Evolutionary conservation across 108 stramenopile species (phyloP), one percentile per base, ranked within the genome.

Genomic region (Licmophora abbreviata): DNA sequence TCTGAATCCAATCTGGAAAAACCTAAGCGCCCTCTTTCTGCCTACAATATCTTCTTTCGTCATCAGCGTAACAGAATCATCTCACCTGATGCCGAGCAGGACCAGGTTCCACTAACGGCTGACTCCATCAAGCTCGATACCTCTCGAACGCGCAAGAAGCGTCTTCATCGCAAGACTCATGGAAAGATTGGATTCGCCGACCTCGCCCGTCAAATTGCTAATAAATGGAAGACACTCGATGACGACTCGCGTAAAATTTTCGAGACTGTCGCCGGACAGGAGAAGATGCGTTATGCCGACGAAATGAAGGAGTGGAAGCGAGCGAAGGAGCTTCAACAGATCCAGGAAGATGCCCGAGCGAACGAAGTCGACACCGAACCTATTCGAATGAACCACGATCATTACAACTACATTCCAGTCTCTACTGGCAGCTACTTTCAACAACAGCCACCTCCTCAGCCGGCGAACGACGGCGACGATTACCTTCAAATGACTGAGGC

Each of bases 161-260:
- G 38, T 20, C 38, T 20, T 35, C 85, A 87, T 51, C 59, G 85
- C 11, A 82, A 83, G 63, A 69, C 77, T 43, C 85, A 88, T 45
- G 81, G 85, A 8, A 83, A 83, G 43, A 75, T 88, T 40, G 85
- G 81, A 10, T 88, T 88, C 53, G 61, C 66, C 7, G 85, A 87
- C 26, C 69, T 87, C 44, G 81, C 79, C 3, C 53, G 77, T 24
- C 54, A 58, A 46, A 76, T 87, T 36, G 76, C 79, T 23, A 47
- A 54, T 7, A 71, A 71, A 33, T 87, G 85, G 85, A 70, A 71
- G 61, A 32, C 18, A 2, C 51, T 66, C 22, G 62, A 31, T 9
- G 60, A 56, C 11, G 43, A 58, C 35, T 41, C 38, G 17, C 63
- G 54, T 41, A 52, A 51, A 5, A 32, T 52, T 15, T 77, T 66